These are phyloP conservation scores for Madurella fahalii DNA, from an alignment of 2,329 filamentous ascomycete genomes.

Conservation along the genomic window DNA sequence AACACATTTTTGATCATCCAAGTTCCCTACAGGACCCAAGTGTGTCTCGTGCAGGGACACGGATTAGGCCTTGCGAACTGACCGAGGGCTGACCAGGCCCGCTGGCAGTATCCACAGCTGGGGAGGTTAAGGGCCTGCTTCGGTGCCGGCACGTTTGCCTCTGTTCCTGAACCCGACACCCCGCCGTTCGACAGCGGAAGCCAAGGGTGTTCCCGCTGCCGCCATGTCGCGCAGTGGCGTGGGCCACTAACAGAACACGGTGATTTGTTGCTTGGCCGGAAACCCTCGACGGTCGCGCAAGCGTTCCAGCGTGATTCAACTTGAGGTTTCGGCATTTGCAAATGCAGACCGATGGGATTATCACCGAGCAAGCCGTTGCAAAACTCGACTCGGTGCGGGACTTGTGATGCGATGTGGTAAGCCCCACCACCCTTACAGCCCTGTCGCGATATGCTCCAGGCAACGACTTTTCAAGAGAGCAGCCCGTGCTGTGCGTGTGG, in stretches of 20 bases:
- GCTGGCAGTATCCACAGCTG: too few relatives aligned
- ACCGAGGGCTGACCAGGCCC: too few relatives aligned
- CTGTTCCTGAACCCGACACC: constrained; percentile 3
- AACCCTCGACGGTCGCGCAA: too few relatives aligned
- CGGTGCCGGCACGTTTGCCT: constrained; percentile 2
- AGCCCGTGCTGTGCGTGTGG: not conserved
- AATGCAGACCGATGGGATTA: too few relatives aligned
- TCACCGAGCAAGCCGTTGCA: too few relatives aligned
- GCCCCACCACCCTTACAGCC: constrained; percentile 9
- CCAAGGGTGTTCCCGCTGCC: constrained; percentile 10
- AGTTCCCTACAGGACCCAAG: not conserved
- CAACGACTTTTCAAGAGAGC: constrained; percentile 9
- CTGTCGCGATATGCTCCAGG: constrained; percentile 10
- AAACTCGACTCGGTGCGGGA: too few relatives aligned
- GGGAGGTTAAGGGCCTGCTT: not conserved
- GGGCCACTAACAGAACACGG: not conserved
- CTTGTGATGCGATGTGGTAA: not conserved
- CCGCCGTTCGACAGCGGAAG: constrained; percentile 7
- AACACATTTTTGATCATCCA: not conserved
- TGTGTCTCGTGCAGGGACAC: too few relatives aligned
- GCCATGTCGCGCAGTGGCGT: constrained; percentile 6
- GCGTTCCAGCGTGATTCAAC: too few relatives aligned
- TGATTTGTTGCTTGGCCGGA: too few relatives aligned
- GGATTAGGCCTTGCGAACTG: too few relatives aligned
- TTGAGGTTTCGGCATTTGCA: too few relatives aligned